Percentiles rank a stretch among this genome's conserved stretches.
phyloP scores from a whole-genome alignment of 768 basidiomycete genomes.

The Austroboletus festivus region DNA sequence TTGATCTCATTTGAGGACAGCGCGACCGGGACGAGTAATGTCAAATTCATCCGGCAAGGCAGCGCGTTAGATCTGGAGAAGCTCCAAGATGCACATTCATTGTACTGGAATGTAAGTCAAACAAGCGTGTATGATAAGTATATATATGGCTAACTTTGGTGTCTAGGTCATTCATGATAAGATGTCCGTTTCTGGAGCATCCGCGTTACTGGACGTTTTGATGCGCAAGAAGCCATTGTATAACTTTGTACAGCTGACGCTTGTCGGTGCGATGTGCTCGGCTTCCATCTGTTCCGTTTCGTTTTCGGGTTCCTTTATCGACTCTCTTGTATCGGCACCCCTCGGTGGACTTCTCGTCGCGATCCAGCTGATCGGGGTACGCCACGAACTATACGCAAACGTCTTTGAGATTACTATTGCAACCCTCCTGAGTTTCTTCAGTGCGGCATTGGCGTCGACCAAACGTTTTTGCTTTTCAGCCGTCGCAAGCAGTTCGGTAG shows the following conservation, averaged over 20 bases:
- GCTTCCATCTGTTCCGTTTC: slow-evolving; percentile 69
- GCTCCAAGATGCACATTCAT: slow-evolving; percentile 60
- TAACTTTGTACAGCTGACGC: slow-evolving; percentile 52
- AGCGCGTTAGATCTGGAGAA: slow-evolving; percentile 76
- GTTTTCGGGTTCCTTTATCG: slow-evolving; percentile 76
- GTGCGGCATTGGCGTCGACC: slow-evolving; percentile 69
- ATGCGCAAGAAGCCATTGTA: slow-evolving; percentile 70
- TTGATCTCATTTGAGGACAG: slow-evolving; percentile 81
- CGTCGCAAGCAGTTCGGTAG: slow-evolving; percentile 70
- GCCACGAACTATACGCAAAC: slow-evolving; percentile 77
- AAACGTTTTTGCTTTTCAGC: slow-evolving; percentile 79
- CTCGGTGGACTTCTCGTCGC: slow-evolving; percentile 72
- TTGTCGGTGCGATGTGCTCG: slow-evolving; percentile 78
- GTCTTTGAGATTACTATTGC: slow-evolving; percentile 84
- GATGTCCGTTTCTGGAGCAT: slow-evolving; percentile 71
- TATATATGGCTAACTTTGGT: slow-evolving; percentile 1
- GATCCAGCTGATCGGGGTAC: slow-evolving; percentile 67
- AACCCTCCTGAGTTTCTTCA: slow-evolving; percentile 72
- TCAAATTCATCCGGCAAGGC: slow-evolving; percentile 74
- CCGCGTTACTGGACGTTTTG: slow-evolving; percentile 61
- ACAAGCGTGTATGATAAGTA: not conserved
- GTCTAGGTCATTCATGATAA: slow-evolving; percentile 78
- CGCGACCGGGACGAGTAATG: slow-evolving; percentile 74
- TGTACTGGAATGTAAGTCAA: slow-evolving; percentile 68
- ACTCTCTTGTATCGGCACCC: slow-evolving; percentile 68